Evolutionary conservation across 148 eudicot genomes (phyloP), one percentile per base, ranked within the genome.

Genomic region (Vaccinium myrtillus): DNA sequence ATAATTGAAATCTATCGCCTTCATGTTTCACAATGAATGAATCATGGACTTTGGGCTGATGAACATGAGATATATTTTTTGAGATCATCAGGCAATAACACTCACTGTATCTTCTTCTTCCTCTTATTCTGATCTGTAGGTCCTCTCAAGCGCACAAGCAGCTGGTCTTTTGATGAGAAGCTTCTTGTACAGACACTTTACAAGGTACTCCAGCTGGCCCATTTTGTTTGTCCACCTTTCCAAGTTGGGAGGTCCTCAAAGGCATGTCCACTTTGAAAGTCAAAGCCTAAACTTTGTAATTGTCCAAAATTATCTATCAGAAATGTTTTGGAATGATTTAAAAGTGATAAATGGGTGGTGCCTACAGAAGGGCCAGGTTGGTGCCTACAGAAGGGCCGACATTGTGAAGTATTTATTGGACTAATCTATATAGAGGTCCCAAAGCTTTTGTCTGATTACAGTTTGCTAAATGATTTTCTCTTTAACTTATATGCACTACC

Each of bases 141-240:
- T 90, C 90, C 94, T 81, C 95, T 94, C 32, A 93, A 88, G 88
- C 90, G 96, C 55, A 88, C 95, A 73, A 91, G 93, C 88, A 94
- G 96, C 92, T 93, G 92, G 96, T 85, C 95, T 79, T 90, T 96
- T 88, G 98, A 96, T 85, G 98, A 96, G 55, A 96, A 96, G 91
- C 91, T 94, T 74, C 89, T 96, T 73, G 89, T 96, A 63, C 98
- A 96, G 86, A 91, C 98, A 74, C 92, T 96, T 83, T 96, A 96
- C 87, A 96, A 91, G 98, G 98, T 96, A 85, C 8, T 27, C 74
- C 73, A 4, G 36, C 74, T 27, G 43, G 39, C 73, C 73, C 74
- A 1, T 69, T 30, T 69, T 69, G 12, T 30, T 12, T 27, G 74
- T 69, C 43, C 39, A 13, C 39, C 6, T 69, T 27, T 69, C 74